phyloP scores from a whole-genome alignment of 2,329 filamentous ascomycete genomes.

The Harringtonia lauricola region DNA sequence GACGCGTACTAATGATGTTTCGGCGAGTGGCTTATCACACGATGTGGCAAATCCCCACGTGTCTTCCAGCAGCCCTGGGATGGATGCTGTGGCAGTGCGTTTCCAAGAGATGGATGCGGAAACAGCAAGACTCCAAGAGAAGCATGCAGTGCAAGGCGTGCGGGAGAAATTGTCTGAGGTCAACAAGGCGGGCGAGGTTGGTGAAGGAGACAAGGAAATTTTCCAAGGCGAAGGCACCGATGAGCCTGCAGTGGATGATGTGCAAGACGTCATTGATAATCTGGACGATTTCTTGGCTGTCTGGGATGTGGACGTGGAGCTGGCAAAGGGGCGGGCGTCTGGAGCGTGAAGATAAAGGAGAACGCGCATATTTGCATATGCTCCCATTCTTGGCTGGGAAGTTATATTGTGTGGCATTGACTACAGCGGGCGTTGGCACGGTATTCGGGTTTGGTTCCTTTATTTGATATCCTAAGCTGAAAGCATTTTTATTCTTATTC shows the following conservation, averaged over 20 bases:
- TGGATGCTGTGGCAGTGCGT: slow-evolving; percentile 37
- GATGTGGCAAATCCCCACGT: too few relatives aligned
- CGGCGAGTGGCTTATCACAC: neutral
- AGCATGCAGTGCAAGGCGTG: neutral
- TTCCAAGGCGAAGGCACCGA: slow-evolving; percentile 1
- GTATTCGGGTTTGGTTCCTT: neutral
- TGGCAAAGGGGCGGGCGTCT: slow-evolving; percentile 18
- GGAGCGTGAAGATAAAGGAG: slow-evolving; percentile 7
- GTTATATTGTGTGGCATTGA: neutral
- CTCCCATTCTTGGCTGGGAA: too few relatives aligned
- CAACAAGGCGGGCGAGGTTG: neutral
- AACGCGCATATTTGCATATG: neutral
- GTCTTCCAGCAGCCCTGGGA: slow-evolving; percentile 22
- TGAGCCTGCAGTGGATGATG: slow-evolving; percentile 24
- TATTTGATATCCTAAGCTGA: too few relatives aligned
- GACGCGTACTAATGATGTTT: too few relatives aligned
- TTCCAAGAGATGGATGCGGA: slow-evolving; percentile 33
- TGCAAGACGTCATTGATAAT: slow-evolving; percentile 33
- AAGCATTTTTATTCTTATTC: neutral
- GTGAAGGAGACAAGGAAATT: neutral
- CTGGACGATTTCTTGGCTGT: slow-evolving; percentile 32
- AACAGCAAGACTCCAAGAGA: neutral
- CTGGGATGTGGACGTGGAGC: slow-evolving; percentile 25
- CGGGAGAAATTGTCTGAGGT: neutral
- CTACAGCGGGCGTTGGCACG: neutral